Evolutionary conservation across 192 early-diverging fungal species (phyloP).

Genomic region (Dissophora globulifera): DNA sequence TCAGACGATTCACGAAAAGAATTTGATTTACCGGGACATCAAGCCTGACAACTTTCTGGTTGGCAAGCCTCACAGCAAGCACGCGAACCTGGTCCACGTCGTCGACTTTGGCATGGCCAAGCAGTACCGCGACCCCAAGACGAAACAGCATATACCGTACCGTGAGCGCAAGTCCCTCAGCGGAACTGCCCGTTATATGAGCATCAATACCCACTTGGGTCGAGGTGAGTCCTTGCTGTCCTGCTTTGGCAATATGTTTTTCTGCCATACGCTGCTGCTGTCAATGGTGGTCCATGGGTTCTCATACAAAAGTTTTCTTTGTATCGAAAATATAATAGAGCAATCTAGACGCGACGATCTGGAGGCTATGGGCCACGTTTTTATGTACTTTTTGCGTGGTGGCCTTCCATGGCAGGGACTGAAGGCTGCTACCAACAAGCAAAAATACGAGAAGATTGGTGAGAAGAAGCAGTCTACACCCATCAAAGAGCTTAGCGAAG

Average conservation of each 20-base stretch:
- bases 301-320: too few species aligned
- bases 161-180: slow-evolving; percentile 93
- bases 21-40: slow-evolving; percentile 97
- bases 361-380: slow-evolving; percentile 97
- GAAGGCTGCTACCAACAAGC: slow-evolving; percentile 97
- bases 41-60: slow-evolving; percentile 99
- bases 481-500: slow-evolving; percentile 89
- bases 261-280: too few species aligned
- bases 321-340: not conserved
- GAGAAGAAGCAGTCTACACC: slow-evolving; percentile 94
- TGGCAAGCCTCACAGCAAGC: slow-evolving; percentile 74
- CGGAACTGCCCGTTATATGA: slow-evolving; percentile 98
- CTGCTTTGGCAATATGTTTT: not conserved
- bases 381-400: slow-evolving; percentile 97
- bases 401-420: slow-evolving; percentile 97
- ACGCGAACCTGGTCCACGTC: slow-evolving; percentile 79
- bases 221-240: slow-evolving; percentile 65
- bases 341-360: slow-evolving; percentile 94
- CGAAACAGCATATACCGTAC: slow-evolving; percentile 98
- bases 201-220: slow-evolving; percentile 97
- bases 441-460: slow-evolving; percentile 99
- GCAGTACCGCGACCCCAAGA: slow-evolving; percentile 94
- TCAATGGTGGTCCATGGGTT: too few species aligned
- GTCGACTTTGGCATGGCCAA: slow-evolving; percentile 99
- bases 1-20: slow-evolving; percentile 92